A percentile compares a stretch with the other conserved stretches of the same genome.
phyloP scores from a whole-genome alignment of 2,329 filamentous ascomycete genomes.

The Annulohypoxylon truncatum region DNA sequence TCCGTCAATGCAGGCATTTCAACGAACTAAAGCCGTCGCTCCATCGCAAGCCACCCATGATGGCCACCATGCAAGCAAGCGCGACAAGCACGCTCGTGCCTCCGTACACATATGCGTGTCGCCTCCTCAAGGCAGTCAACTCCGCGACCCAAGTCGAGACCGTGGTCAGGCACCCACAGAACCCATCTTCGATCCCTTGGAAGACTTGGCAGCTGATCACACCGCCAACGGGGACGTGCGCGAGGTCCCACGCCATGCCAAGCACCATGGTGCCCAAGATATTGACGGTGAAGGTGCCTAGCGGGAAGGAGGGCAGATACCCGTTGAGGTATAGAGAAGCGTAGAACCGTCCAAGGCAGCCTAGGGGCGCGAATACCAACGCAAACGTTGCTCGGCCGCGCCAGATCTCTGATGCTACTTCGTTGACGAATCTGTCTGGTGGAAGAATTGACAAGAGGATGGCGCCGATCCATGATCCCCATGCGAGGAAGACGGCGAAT shows the following conservation, averaged over 20 bases:
- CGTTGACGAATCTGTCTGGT: constrained; percentile 62
- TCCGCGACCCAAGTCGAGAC: constrained; percentile 76
- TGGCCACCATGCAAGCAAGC: constrained; percentile 70
- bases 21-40: constrained; percentile 64
- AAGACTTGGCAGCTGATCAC: constrained; percentile 74
- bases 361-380: constrained; percentile 83
- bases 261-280: constrained; percentile 79
- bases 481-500: constrained; percentile 71
- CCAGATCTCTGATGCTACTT: constrained; percentile 68
- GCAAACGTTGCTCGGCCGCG: constrained; percentile 80
- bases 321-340: constrained; percentile 77
- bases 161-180: constrained; percentile 75
- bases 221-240: constrained; percentile 69
- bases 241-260: constrained; percentile 82
- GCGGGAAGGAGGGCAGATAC: constrained; percentile 73
- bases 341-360: constrained; percentile 82
- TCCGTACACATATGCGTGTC: constrained; percentile 75
- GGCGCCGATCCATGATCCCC: constrained; percentile 82
- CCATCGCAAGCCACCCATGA: constrained; percentile 84
- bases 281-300: constrained; percentile 89
- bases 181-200: constrained; percentile 74
- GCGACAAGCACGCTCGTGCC: constrained; percentile 68
- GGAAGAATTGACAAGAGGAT: constrained; percentile 78
- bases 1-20: constrained; percentile 51
- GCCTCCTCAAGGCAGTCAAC: constrained; percentile 61